phyloP scores from a whole-genome alignment of 1,139 yeast genomes.

The Pichia cactophila region DNA sequence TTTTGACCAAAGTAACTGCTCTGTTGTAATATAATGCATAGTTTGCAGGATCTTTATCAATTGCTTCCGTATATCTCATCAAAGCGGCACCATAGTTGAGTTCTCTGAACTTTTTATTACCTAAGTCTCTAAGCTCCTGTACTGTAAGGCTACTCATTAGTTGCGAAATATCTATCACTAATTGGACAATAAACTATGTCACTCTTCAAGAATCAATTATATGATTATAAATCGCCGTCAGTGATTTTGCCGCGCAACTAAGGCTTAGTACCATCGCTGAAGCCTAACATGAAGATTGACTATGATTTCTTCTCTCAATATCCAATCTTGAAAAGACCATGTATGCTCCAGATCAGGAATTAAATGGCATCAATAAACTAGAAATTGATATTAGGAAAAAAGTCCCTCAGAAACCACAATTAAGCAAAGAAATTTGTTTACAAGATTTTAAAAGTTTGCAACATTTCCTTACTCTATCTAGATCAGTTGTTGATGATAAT shows the following conservation, averaged over 20 bases:
- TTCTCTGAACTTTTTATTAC: constrained; percentile 27
- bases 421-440: constrained; percentile 31
- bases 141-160: constrained; percentile 5
- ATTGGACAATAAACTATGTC: no score
- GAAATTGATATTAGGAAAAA: constrained; percentile 17
- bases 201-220: no score
- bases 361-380: neutral
- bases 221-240: neutral
- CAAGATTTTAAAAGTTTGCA: constrained; percentile 32
- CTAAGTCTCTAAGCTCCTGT: constrained; percentile 25
- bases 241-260: neutral
- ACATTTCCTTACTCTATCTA: constrained; percentile 34
- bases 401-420: constrained; percentile 20
- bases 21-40: constrained; percentile 30
- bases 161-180: neutral
- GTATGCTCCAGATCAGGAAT: constrained; percentile 5
- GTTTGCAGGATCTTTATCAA: constrained; percentile 27
- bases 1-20: constrained; percentile 31
- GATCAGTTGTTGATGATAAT: constrained; percentile 38
- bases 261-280: neutral
- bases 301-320: neutral
- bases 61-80: constrained; percentile 30
- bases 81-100: constrained; percentile 30
- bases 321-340: neutral
- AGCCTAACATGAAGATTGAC: neutral